Conservation (phyloP, 805 yeast genomes). For the Myxozyma geophila region DNA sequence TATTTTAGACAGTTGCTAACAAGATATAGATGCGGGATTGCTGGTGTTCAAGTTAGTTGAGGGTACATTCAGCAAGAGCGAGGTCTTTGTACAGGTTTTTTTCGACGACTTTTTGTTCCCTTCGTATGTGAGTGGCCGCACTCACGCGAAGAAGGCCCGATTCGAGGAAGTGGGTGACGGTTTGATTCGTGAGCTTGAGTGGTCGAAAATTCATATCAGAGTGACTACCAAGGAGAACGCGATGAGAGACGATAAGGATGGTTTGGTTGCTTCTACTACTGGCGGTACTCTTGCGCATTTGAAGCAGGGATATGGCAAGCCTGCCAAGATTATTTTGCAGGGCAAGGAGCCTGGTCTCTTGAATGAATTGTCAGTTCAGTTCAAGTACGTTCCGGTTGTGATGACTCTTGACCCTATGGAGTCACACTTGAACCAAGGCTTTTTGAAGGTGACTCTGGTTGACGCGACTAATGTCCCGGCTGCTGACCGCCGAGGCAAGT, state of each 20-base stretch:
- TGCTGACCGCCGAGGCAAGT: conserved; percentile 84
- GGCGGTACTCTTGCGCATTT: conserved; percentile 71
- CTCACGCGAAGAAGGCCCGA: conserved; percentile 46
- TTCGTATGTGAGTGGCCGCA: conserved; percentile 59
- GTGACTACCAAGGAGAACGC: conserved; percentile 56
- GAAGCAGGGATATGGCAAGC: conserved; percentile 65
- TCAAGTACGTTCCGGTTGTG: conserved; percentile 81
- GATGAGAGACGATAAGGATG: conserved; percentile 59
- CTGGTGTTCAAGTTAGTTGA: conserved; percentile 68
- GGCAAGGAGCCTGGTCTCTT: conserved; percentile 54
- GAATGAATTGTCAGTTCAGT: conserved; percentile 43
- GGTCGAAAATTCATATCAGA: conserved; percentile 69
- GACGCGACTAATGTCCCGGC: conserved; percentile 72
- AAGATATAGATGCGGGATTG: conserved; percentile 64
- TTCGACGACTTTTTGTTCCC: conserved; percentile 77
- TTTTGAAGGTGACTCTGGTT: conserved; percentile 61
- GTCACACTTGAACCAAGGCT: conserved; percentile 75
- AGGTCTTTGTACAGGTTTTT: conserved; percentile 70
- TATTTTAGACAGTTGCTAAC: conserved; percentile 55
- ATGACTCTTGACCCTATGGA: conserved; percentile 72
- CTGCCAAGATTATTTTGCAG: conserved; percentile 59
- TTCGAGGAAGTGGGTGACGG: conserved; percentile 69
- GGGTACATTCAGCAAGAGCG: conserved; percentile 59
- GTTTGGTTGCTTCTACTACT: conserved; percentile 62
- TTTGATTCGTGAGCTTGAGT: conserved; percentile 75